Percentiles rank a stretch among this genome's conserved stretches.
phyloP scores from a whole-genome alignment of 1,284 basidiomycete genomes.

The Ceratobasidium sp. region DNA sequence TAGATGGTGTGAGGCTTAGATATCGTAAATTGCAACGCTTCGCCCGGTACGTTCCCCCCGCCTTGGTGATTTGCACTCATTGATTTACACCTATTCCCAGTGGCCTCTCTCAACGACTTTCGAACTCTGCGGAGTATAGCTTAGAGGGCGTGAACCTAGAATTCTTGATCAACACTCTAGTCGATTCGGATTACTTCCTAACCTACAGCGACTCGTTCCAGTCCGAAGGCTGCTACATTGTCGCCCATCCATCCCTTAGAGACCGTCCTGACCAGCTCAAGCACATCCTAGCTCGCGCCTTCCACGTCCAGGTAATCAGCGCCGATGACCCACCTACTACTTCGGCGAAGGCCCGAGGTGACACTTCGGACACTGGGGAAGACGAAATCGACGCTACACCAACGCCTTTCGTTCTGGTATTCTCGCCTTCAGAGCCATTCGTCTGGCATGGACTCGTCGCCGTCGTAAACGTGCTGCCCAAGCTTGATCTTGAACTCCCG shows the following conservation, averaged over 20 bases:
- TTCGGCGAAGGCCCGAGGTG: conserved; percentile 60
- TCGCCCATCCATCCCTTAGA: conserved; percentile 87
- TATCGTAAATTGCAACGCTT: conserved; percentile 96
- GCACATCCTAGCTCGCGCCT: conserved; percentile 87
- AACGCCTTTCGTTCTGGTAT: conserved; percentile 81
- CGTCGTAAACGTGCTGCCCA: conserved; percentile 76
- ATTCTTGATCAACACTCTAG: conserved; percentile 83
- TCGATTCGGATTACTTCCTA: conserved; percentile 92
- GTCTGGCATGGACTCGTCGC: conserved; percentile 93
- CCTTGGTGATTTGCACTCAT: background rate
- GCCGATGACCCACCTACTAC: conserved; percentile 26
- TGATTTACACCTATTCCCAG: conserved; percentile 58
- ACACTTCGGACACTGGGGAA: conserved; percentile 65
- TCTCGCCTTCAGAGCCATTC: conserved; percentile 90
- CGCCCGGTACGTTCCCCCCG: conserved; percentile 72
- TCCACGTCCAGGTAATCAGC: conserved; percentile 61
- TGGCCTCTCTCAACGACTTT: conserved; percentile 86
- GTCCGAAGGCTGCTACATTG: conserved; percentile 92
- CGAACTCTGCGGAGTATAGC: conserved; percentile 95
- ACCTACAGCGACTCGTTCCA: conserved; percentile 94
- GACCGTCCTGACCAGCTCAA: conserved; percentile 87
- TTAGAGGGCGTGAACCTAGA: conserved; percentile 87
- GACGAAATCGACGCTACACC: conserved; percentile 56
- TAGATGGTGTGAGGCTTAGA: conserved; percentile 92
- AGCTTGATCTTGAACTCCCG: conserved; percentile 81